Base-by-base conservation (phyloP, 1,139 yeast species). In the Debaryomyces sp. region DNA sequence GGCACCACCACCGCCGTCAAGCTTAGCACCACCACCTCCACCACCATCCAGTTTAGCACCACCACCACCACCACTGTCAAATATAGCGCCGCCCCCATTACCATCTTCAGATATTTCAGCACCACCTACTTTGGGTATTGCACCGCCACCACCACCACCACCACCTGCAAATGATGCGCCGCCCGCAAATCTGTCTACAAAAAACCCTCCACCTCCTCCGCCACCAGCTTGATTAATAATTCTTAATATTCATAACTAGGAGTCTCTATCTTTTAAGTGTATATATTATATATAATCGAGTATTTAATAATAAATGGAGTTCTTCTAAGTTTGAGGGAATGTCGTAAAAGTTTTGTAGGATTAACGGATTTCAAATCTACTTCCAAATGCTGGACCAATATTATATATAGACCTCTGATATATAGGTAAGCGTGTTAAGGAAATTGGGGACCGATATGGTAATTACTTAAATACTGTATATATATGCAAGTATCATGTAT, bases 51-150 rank as follows among this genome's bases (percentile, higher is more conserved):
- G 64, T 7, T 45, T 50, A 23, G 43, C 48, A 43, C 50, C 57
- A 29, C 44, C 55, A 21, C 55, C 63, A n/a, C n/a, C n/a, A 17
- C 66, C 74, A 40, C 65, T 68, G 35, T 62, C 69, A 17, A 8
- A 18, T 6, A 24, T 12, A 5, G 38, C 10, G 9, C 47, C 52
- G 15, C 27, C 45, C 13, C 26, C 44, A 18, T 34, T 45, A 8
- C 44, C 48, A 57, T 77, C 75, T 5, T 82, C n/a, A n/a, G n/a
- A n/a, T n/a, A n/a, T n/a, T n/a, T n/a, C n/a, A n/a, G n/a, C n/a
- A n/a, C n/a, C n/a, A n/a, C n/a, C n/a, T n/a, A n/a, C n/a, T n/a
- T n/a, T n/a, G n/a, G n/a, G n/a, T n/a, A n/a, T n/a, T n/a, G n/a
- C n/a, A n/a, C n/a, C n/a, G n/a, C n/a, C n/a, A n/a, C n/a, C n/a